Evolutionary conservation across 495 filamentous ascomycete species (phyloP).

Genomic region (Penicillium salamii): DNA sequence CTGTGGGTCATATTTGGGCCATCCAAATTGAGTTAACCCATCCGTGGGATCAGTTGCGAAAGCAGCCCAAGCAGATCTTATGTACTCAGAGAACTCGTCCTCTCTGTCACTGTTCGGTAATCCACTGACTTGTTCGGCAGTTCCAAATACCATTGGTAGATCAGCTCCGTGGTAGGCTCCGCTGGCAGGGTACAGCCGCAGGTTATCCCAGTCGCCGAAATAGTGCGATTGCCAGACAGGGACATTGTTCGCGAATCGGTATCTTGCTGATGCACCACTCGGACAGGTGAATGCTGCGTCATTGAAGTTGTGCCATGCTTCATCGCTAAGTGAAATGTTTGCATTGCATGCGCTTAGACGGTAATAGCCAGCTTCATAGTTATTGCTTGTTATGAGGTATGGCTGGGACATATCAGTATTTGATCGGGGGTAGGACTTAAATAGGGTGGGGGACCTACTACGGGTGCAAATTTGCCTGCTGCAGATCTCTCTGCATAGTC

Average conservation of each 20-base stretch:
- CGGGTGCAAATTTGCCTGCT: constrained; percentile 31
- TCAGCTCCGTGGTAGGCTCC: constrained; percentile 50
- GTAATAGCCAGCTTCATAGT: constrained; percentile 48
- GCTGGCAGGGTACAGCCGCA: constrained; percentile 39
- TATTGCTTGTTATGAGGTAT: constrained; percentile 42
- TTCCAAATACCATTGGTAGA: constrained; percentile 50
- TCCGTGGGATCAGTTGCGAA: constrained; percentile 48
- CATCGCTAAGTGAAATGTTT: constrained; percentile 22
- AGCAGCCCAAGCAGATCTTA: constrained; percentile 47
- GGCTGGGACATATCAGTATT: constrained; percentile 26
- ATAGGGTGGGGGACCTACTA: constrained; percentile 13
- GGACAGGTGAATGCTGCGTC: constrained; percentile 49
- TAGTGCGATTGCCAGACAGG: constrained; percentile 54
- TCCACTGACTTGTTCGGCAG: constrained; percentile 32
- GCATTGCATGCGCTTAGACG: constrained; percentile 28
- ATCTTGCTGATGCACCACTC: constrained; percentile 29
- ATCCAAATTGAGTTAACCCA: constrained; percentile 40
- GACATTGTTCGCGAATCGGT: constrained; percentile 26
- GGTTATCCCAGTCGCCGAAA: constrained; percentile 49
- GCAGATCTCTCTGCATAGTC: constrained; percentile 37
- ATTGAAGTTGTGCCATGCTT: constrained; percentile 38
- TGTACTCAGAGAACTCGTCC: constrained; percentile 32
- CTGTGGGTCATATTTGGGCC: constrained; percentile 33
- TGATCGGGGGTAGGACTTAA: not conserved
- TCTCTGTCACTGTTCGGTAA: constrained; percentile 26